phyloP scores from a whole-genome alignment of 345 rosid species.

The Trapa incisa region DNA sequence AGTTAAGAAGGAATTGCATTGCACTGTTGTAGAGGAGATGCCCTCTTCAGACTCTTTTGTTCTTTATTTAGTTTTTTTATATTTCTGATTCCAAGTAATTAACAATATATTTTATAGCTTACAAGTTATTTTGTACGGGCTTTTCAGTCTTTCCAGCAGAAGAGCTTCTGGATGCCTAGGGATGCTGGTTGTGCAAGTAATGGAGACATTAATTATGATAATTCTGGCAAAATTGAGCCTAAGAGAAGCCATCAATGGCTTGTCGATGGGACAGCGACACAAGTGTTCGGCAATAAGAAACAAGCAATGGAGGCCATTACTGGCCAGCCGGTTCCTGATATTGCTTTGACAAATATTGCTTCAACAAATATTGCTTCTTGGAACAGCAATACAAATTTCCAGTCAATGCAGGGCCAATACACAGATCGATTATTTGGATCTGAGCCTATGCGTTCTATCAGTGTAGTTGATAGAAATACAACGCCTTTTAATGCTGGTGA shows the following conservation, averaged over 20 bases:
- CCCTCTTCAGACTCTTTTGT: neutral
- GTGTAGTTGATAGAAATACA: slow-evolving; percentile 27
- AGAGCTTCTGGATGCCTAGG: slow-evolving; percentile 32
- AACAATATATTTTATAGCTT: neutral
- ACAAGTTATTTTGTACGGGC: slow-evolving; percentile 3
- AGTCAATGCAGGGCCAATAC: slow-evolving; percentile 31
- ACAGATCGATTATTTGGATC: slow-evolving; percentile 31
- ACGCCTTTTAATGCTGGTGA: slow-evolving; percentile 25
- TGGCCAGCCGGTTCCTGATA: slow-evolving; percentile 19
- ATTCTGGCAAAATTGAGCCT: slow-evolving; percentile 33
- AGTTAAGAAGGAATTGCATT: too few relatives aligned
- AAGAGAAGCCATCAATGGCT: slow-evolving; percentile 49
- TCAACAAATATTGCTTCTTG: slow-evolving; percentile 24
- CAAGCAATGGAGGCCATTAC: slow-evolving; percentile 34
- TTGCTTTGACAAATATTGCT: slow-evolving; percentile 22
- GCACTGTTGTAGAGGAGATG: neutral
- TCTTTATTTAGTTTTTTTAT: neutral
- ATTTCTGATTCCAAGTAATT: neutral
- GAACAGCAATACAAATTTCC: slow-evolving; percentile 27
- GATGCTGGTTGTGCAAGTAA: slow-evolving; percentile 26
- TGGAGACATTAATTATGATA: slow-evolving; percentile 31
- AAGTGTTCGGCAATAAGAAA: slow-evolving; percentile 39
- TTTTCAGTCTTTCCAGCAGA: slow-evolving; percentile 35
- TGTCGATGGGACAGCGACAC: slow-evolving; percentile 27
- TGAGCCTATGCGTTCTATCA: slow-evolving; percentile 20